Base-by-base conservation (phyloP, 2,329 filamentous ascomycete genomes). In the Ophiostoma tasmaniense region DNA sequence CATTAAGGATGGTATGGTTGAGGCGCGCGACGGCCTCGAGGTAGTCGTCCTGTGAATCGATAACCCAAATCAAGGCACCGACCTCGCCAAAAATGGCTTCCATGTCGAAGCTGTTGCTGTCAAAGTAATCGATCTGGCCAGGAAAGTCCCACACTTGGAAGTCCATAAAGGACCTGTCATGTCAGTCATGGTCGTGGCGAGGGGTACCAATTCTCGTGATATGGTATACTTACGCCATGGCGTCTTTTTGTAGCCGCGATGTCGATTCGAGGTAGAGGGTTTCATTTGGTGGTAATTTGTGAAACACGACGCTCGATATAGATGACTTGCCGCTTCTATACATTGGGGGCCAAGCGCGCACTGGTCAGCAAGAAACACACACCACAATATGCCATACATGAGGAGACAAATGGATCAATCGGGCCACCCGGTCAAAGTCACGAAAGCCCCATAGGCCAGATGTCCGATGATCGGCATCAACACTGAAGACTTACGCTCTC, bases 121-220 rank as follows among this genome's bases (percentile, higher is more conserved):
- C 89, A 75, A 96, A 96, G 69, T 87, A 83, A 80, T 97, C 92
- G 73, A 98, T 87, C 79, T 98, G 93, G 30, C 94, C 93, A 1
- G 95, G 95, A 70, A 99, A 93, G 77, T 99, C 95, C 91, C 93
- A 97, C 65, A 97, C 92, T 80, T 98, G 94, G 74, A 98, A 97
- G 77, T 98, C 94, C 93, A 98, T 97, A 77, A 99, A 98, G 2
- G 95, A 98, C 7, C 59, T 62, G 28, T 8, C 25, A 17, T 20
- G 30, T 35, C 13, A 62, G 59, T 22, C 8, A 74, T 93, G 20
- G 17, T 20, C 42, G 17, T n/a, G 11, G 8, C n/a, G 17, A 7
- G 5, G n/a, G 17, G n/a, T 20, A 45, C n/a, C 4, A 2, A n/a
- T 17, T 97, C 70, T 2, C 17, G 25, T 59, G 14, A 10, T 59